phyloP scores from a whole-genome alignment of 176 grass and related monocot species.

The Themeda triandra region DNA sequence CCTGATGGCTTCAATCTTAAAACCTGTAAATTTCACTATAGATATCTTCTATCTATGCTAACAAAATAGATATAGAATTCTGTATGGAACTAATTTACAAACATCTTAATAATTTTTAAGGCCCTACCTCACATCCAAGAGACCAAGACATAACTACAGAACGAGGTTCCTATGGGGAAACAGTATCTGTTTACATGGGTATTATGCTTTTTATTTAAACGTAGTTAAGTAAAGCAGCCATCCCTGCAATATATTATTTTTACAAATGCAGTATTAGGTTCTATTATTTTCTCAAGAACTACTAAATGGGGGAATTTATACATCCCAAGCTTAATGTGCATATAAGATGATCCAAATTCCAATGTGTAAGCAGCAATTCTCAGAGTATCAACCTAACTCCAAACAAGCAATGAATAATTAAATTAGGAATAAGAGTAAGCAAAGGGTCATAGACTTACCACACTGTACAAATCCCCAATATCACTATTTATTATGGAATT shows the following conservation, averaged over 20 bases:
- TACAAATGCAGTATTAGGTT: not conserved
- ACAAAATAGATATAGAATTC: slow-evolving; percentile 3
- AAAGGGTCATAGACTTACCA: slow-evolving; percentile 34
- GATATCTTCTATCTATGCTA: not conserved
- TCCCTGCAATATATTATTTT: slow-evolving; percentile 2
- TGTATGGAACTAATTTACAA: slow-evolving; percentile 18
- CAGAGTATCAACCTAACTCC: not conserved
- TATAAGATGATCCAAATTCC: slow-evolving; percentile 9
- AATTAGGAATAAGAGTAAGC: slow-evolving; percentile 13
- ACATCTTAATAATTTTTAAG: not conserved
- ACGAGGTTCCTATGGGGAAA: not conserved
- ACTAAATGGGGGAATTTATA: not conserved
- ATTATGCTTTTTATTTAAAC: not conserved
- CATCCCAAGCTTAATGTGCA: not conserved
- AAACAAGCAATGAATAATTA: slow-evolving; percentile 1
- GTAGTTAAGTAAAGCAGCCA: not conserved
- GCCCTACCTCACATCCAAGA: not conserved
- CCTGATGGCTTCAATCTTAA: not conserved
- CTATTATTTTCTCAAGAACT: not conserved
- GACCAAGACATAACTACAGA: not conserved
- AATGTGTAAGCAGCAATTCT: not conserved
- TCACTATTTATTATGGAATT: slow-evolving; percentile 39
- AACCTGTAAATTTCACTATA: slow-evolving; percentile 2
- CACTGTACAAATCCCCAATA: slow-evolving; percentile 32
- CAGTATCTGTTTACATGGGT: not conserved